Conservation (phyloP, 2,329 filamentous ascomycete genomes). For the Pseudogymnoascus sp. region DNA sequence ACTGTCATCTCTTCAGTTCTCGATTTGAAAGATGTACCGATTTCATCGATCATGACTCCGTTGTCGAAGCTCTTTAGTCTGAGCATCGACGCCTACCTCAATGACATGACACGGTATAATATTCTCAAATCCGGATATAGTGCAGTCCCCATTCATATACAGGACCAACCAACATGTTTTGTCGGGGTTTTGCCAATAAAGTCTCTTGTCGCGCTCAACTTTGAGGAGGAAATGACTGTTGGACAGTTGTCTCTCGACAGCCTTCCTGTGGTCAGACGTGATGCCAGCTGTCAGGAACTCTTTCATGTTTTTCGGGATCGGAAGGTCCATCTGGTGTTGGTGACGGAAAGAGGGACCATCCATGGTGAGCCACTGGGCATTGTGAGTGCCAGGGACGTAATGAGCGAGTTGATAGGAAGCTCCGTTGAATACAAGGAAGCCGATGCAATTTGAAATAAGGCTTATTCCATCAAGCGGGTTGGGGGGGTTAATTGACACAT, state of each 20-base stretch:
- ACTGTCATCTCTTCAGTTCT: slow-evolving; percentile 93
- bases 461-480: too few relatives aligned
- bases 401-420: slow-evolving; percentile 95
- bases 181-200: slow-evolving; percentile 94
- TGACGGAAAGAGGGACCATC: slow-evolving; percentile 75
- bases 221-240: slow-evolving; percentile 76
- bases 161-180: slow-evolving; percentile 73
- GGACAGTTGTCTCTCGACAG: slow-evolving; percentile 83
- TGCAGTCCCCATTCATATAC: slow-evolving; percentile 80
- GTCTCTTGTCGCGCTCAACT: slow-evolving; percentile 93
- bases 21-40: slow-evolving; percentile 86
- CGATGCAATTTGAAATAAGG: too few relatives aligned
- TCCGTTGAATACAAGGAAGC: slow-evolving; percentile 35
- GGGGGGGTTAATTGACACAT: too few relatives aligned
- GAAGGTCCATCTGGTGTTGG: slow-evolving; percentile 94
- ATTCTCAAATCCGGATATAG: slow-evolving; percentile 90
- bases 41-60: slow-evolving; percentile 91
- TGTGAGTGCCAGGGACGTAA: slow-evolving; percentile 92
- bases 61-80: slow-evolving; percentile 93
- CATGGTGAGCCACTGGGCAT: slow-evolving; percentile 74
- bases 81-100: slow-evolving; percentile 78
- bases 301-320: slow-evolving; percentile 98
- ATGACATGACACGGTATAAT: slow-evolving; percentile 84
- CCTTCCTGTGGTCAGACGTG: slow-evolving; percentile 79
- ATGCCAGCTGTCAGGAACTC: slow-evolving; percentile 91